Percentiles rank a stretch among this genome's conserved stretches.
phyloP scores from a whole-genome alignment of 2,329 filamentous ascomycete genomes.

The Penicillium vulpinum region DNA sequence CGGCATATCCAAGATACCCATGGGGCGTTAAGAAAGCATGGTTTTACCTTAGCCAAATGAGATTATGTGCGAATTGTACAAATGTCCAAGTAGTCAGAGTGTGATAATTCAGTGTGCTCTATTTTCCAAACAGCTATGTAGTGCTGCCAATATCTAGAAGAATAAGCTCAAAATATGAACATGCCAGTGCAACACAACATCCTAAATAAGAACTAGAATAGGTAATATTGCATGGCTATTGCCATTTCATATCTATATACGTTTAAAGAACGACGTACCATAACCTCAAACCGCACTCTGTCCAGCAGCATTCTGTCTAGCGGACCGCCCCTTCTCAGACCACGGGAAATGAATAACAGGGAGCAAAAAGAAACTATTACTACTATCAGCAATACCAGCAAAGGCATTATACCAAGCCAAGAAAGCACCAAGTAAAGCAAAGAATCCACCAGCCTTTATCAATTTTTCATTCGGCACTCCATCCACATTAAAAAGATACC shows the following conservation, averaged over 20 bases:
- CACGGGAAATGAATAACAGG: constrained; percentile 30
- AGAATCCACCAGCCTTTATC: constrained; percentile 51
- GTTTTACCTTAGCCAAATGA: not conserved
- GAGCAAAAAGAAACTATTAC: constrained; percentile 39
- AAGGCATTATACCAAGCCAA: constrained; percentile 57
- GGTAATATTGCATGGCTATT: not conserved
- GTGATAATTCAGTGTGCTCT: not conserved
- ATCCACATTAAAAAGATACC: constrained; percentile 52
- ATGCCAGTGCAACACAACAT: too few relatives aligned
- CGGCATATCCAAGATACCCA: constrained; percentile 9
- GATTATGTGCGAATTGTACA: not conserved
- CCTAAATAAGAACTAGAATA: not conserved
- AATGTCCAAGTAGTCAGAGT: not conserved
- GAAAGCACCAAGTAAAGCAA: constrained; percentile 56
- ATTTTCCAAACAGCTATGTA: not conserved
- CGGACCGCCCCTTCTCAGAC: constrained; percentile 19
- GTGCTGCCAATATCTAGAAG: not conserved
- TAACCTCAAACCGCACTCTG: not conserved
- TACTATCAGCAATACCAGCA: constrained; percentile 56
- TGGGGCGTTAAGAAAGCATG: constrained; percentile 1
- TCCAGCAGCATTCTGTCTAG: not conserved
- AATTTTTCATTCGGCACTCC: constrained; percentile 15
- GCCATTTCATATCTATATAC: not conserved
- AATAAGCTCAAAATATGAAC: not conserved
- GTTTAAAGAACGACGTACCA: not conserved